A percentile compares a stretch with the other conserved stretches of the same genome.
These are phyloP conservation scores for Fusarium ambrosium DNA, from an alignment of 2,329 filamentous ascomycete species.

Conservation along the genomic window DNA sequence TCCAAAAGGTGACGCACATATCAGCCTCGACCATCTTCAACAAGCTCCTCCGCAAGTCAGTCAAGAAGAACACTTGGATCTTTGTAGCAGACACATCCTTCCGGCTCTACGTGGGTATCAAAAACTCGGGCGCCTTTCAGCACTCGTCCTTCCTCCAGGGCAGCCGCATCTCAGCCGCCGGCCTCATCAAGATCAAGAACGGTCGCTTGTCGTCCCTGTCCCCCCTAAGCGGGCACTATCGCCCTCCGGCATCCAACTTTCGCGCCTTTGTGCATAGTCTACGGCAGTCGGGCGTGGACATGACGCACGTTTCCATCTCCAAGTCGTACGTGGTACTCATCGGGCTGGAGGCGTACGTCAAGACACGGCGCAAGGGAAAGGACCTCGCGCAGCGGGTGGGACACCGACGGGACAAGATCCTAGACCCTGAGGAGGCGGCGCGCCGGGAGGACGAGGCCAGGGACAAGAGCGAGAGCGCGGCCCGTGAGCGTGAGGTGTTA, in stretches of 20 bases:
- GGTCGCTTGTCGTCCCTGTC: slow-evolving; percentile 82
- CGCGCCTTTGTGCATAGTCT: slow-evolving; percentile 82
- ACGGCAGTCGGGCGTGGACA: slow-evolving; percentile 80
- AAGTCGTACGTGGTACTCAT: slow-evolving; percentile 86
- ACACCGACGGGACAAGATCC: slow-evolving; percentile 69
- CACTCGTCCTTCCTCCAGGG: slow-evolving; percentile 92
- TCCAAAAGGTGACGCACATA: slow-evolving; percentile 70
- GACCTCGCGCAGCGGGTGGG: slow-evolving; percentile 62
- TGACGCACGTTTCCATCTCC: slow-evolving; percentile 82
- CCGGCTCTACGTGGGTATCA: slow-evolving; percentile 90
- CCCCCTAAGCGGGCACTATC: slow-evolving; percentile 83
- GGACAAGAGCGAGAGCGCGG: slow-evolving; percentile 72
- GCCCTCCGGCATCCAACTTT: slow-evolving; percentile 86
- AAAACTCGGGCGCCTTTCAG: slow-evolving; percentile 88
- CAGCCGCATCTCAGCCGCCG: slow-evolving; percentile 83
- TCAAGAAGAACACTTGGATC: slow-evolving; percentile 92
- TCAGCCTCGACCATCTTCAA: slow-evolving; percentile 82
- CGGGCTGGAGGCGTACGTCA: slow-evolving; percentile 84
- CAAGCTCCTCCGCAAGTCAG: slow-evolving; percentile 81
- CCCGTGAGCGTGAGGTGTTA: slow-evolving; percentile 63
- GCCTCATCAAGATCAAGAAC: slow-evolving; percentile 86
- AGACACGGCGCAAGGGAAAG: slow-evolving; percentile 76
- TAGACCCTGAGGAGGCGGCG: slow-evolving; percentile 71
- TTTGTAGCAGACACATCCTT: slow-evolving; percentile 91
- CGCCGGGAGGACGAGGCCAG: slow-evolving; percentile 69